A percentile compares a stretch with the other conserved stretches of the same genome.
Evolutionary conservation across 768 basidiomycete species (phyloP).

Genomic region (Calocybe gangraenosa): DNA sequence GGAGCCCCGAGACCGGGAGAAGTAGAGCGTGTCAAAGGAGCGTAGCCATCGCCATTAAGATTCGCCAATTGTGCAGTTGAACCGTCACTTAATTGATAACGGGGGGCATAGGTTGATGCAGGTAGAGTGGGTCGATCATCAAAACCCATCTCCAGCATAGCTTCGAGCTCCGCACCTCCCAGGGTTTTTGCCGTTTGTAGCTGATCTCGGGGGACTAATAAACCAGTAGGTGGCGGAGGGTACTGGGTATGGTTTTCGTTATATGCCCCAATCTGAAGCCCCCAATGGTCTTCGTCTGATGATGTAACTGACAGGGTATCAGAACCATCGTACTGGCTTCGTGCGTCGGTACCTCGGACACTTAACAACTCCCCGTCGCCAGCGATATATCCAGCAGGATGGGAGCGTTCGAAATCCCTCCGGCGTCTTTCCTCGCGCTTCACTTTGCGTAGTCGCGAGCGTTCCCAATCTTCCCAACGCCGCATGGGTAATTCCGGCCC

Average conservation of each 20-base stretch:
- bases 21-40: conserved; percentile 46
- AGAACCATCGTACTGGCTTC: conserved; percentile 70
- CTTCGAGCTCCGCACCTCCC: conserved; percentile 76
- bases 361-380: conserved; percentile 63
- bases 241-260: conserved; percentile 80
- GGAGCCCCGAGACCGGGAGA: conserved; percentile 35
- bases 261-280: conserved; percentile 90
- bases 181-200: conserved; percentile 46
- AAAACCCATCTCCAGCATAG: conserved; percentile 90
- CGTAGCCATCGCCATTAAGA: conserved; percentile 48
- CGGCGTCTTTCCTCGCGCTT: conserved; percentile 81
- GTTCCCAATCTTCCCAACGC: conserved; percentile 99
- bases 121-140: conserved; percentile 63
- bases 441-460: conserved; percentile 87
- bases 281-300: conserved; percentile 96
- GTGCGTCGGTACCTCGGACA: conserved; percentile 44
- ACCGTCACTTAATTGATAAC: conserved; percentile 63
- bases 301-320: conserved; percentile 79
- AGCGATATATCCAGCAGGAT: conserved; percentile 62
- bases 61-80: conserved; percentile 40
- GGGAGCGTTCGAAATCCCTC: conserved; percentile 74
- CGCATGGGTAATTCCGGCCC: conserved; percentile 78
- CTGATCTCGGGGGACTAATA: conserved; percentile 40
- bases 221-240: conserved; percentile 80
- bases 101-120: conserved; percentile 39